Evolutionary conservation across 1,284 basidiomycete genomes (phyloP).

Genomic region (Termitomyces sp.): DNA sequence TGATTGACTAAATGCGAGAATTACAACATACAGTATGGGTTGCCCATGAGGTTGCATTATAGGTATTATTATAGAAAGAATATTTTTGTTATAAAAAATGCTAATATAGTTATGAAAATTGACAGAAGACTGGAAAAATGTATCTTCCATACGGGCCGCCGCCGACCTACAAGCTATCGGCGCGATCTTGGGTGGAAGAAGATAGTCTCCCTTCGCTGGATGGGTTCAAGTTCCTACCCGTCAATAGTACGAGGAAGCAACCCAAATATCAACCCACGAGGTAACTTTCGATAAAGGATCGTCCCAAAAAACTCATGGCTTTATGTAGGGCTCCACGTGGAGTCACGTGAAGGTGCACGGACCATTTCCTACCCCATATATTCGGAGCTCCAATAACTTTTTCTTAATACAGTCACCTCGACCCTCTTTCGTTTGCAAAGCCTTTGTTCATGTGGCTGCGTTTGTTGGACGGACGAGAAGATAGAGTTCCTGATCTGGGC

Average conservation of each 20-base stretch:
- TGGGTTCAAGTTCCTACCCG: slow-evolving; percentile 47
- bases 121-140: background rate
- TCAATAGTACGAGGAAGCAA: slow-evolving; percentile 30
- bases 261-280: slow-evolving; percentile 69
- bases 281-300: slow-evolving; percentile 57
- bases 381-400: slow-evolving; percentile 17
- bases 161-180: slow-evolving; percentile 32
- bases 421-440: slow-evolving; percentile 5
- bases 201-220: slow-evolving; percentile 40
- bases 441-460: background rate
- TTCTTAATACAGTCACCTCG: slow-evolving; percentile 60
- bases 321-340: slow-evolving; percentile 20
- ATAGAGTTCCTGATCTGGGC: slow-evolving; percentile 53
- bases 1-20: too few relatives aligned
- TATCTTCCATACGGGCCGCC: slow-evolving; percentile 53
- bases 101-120: background rate
- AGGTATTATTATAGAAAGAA: too few relatives aligned
- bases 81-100: background rate
- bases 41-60: too few relatives aligned
- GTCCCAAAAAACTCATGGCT: slow-evolving; percentile 3
- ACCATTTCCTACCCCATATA: slow-evolving; percentile 34
- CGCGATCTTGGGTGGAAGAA: slow-evolving; percentile 43
- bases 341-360: slow-evolving; percentile 42
- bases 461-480: slow-evolving; percentile 33
- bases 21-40: too few relatives aligned